A percentile compares a stretch with the other conserved stretches of the same genome.
These are phyloP conservation scores for Pseudopediastrum boryanum DNA, from an alignment of 139 green algal genomes.

Conservation along the genomic window DNA sequence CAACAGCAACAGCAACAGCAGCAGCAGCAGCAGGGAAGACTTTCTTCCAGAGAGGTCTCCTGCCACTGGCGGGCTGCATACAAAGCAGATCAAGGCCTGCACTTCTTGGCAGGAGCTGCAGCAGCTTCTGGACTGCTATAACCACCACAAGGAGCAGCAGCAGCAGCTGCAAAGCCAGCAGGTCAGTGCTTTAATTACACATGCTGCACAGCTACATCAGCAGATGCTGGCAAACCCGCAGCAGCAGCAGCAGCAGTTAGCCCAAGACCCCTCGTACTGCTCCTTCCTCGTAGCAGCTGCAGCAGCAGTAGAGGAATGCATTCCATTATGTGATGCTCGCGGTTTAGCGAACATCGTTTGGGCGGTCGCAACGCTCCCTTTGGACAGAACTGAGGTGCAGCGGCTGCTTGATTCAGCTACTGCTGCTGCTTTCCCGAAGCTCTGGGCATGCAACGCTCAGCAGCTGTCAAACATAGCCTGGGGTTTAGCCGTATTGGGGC, in stretches of 20 bases:
- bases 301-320: too few species aligned
- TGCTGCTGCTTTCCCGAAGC: conserved; percentile 10
- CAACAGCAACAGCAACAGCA: conserved; percentile 4
- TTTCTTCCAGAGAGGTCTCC: background rate
- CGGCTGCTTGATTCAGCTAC: background rate
- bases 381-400: background rate
- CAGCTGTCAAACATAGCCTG: conserved; percentile 26
- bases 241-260: conserved; percentile 7
- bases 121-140: conserved; percentile 22
- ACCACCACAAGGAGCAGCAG: background rate
- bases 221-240: background rate
- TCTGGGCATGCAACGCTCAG: conserved; percentile 39
- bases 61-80: background rate
- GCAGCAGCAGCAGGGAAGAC: conserved; percentile 11
- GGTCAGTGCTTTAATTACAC: conserved; percentile 12
- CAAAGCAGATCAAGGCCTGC: conserved; percentile 17
- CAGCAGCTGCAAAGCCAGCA: conserved; percentile 22
- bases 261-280: background rate
- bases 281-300: conserved; percentile 1
- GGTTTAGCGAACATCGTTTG: conserved; percentile 25
- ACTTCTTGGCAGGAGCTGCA: conserved; percentile 22
- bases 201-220: conserved; percentile 21
- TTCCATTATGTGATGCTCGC: conserved; percentile 26
- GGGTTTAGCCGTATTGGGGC: conserved; percentile 23
- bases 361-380: conserved; percentile 15